phyloP scores from a whole-genome alignment of 106 monocot species.

The Dactylorhiza incarnata region DNA sequence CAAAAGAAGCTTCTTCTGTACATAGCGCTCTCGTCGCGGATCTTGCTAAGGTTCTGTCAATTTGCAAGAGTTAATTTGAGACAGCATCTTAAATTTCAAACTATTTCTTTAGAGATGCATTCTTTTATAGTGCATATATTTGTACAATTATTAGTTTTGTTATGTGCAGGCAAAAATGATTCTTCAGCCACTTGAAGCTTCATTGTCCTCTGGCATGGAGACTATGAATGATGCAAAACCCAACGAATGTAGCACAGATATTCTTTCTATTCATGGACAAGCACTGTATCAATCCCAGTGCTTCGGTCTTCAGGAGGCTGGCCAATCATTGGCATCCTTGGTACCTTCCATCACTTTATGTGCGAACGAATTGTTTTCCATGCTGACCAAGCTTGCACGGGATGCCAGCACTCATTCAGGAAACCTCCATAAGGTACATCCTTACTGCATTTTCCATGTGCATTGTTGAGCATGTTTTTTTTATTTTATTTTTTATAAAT shows the following conservation, averaged over 20 bases:
- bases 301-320: slow-evolving; percentile 56
- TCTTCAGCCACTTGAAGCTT: slow-evolving; percentile 81
- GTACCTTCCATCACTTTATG: slow-evolving; percentile 46
- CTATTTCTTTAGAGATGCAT: background rate
- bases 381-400: slow-evolving; percentile 73
- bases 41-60: slow-evolving; percentile 62
- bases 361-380: slow-evolving; percentile 55
- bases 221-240: slow-evolving; percentile 40
- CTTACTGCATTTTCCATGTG: background rate
- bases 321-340: slow-evolving; percentile 43
- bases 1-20: slow-evolving; percentile 68
- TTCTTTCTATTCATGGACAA: slow-evolving; percentile 67
- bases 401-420: slow-evolving; percentile 76
- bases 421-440: slow-evolving; percentile 79
- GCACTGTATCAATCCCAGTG: slow-evolving; percentile 69
- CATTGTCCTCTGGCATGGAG: slow-evolving; percentile 53
- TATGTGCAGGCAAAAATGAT: slow-evolving; percentile 48
- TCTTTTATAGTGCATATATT: background rate
- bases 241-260: slow-evolving; percentile 33
- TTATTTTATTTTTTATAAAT: no score
- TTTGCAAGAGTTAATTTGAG: background rate
- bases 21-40: slow-evolving; percentile 52
- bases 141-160: background rate
- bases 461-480: no score
- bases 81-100: background rate